These are phyloP conservation scores for Pseudomassariella vexata DNA, from an alignment of 2,329 filamentous ascomycete species.

Conservation along the genomic window DNA sequence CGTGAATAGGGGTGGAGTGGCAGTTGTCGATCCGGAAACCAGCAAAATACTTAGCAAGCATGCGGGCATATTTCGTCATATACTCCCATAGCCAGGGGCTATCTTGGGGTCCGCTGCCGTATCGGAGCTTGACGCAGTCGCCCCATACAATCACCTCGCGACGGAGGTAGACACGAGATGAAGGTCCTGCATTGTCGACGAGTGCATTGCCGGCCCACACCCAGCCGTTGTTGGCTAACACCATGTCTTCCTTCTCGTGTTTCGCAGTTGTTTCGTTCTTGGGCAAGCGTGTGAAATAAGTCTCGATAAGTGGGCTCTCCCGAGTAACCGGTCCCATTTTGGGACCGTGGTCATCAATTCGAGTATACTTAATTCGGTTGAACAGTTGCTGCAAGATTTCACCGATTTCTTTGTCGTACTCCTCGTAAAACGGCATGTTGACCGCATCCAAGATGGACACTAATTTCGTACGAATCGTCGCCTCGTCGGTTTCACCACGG, in stretches of 20 bases:
- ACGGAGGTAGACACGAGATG: conserved; percentile 88
- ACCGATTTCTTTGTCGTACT: conserved; percentile 79
- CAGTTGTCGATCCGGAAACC: conserved; percentile 98
- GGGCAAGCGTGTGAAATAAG: conserved; percentile 89
- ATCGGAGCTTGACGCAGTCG: conserved; percentile 94
- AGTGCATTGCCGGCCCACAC: conserved; percentile 97
- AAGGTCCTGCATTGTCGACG: conserved; percentile 84
- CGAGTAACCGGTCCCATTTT: conserved; percentile 74
- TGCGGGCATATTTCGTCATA: conserved; percentile 87
- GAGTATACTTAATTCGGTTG: conserved; percentile 91
- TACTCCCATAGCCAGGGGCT: conserved; percentile 93
- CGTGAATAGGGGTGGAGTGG: conserved; percentile 90
- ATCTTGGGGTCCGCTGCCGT: conserved; percentile 73
- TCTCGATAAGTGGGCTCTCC: conserved; percentile 78
- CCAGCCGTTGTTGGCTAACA: conserved; percentile 94
- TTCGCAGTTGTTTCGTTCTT: conserved; percentile 71
- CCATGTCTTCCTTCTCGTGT: conserved; percentile 69
- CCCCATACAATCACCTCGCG: conserved; percentile 98
- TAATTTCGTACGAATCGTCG: conserved; percentile 49
- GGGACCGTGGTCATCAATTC: conserved; percentile 87
- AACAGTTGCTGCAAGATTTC: conserved; percentile 87
- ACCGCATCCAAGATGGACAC: conserved; percentile 68
- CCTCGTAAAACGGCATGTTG: conserved; percentile 84
- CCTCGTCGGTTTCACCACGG: conserved; percentile 47
- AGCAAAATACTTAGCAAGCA: conserved; percentile 91